Base-by-base conservation (phyloP, 2,329 filamentous ascomycete species). In the Beauveria bassiana region DNA sequence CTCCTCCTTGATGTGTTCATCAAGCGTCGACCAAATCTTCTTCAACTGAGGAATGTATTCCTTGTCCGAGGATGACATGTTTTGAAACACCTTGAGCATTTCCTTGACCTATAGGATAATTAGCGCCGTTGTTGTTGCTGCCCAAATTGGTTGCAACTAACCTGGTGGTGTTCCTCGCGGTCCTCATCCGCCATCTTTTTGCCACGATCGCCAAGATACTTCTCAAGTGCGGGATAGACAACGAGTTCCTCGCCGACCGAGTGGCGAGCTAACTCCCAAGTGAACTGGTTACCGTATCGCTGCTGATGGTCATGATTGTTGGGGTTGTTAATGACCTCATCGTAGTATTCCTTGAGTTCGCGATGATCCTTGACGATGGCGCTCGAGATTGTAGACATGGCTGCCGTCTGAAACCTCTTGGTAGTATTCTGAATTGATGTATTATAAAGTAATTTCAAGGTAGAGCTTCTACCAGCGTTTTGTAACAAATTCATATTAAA, bases 221-320 rank as follows among this genome's bases (percentile, higher is more conserved):
- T 77, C 66, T 83, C 79, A 20, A 85, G 71, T 1, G 78, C 80
- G 0, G 82, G 82, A 63, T 84, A 84, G 0, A 85, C 72, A 10
- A 85, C 72, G 0, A 81, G 66, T 64, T 82, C 78, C 63, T 81
- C 78, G 7, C 72, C 72, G n/a, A 81, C 70, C 0, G 77, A 77
- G 65, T 81, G 79, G 2, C 79, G 73, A 1, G 78, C 77, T 0
- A 81, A 68, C 56, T 81, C 78, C 79, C 78, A 81, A 0, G 73
- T 71, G 56, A 81, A 80, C 49, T 76, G 74, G 50, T 81, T 81
- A 9, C 75, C 73, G 63, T 73, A 79, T 22, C 72, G 72, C n/a
- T 68, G 66, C 65, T 74, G 70, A 7, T 76, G 70, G 31, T 79
- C 74, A 5, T 70, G 65, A 45, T 75, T 71, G 16, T 64, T 66